Percentiles rank a stretch among this genome's conserved stretches.
These are phyloP conservation scores for Baudoinia panamericana DNA, from an alignment of 495 filamentous ascomycete species.

Conservation along the genomic window DNA sequence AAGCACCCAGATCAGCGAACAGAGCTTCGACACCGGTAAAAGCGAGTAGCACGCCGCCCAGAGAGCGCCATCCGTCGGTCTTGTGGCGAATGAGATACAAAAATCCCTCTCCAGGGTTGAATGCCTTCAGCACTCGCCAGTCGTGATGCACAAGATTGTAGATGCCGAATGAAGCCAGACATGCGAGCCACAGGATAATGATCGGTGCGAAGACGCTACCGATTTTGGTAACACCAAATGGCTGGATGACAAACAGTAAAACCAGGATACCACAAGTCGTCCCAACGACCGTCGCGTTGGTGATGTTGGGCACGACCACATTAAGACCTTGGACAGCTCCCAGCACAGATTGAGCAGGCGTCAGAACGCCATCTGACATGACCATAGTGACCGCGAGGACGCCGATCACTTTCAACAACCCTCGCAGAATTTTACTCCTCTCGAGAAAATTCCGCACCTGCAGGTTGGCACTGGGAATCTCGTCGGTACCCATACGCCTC, in stretches of 20 bases:
- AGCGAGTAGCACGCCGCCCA: slow-evolving; percentile 55
- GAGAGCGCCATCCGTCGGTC: slow-evolving; percentile 46
- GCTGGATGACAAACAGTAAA: slow-evolving; percentile 55
- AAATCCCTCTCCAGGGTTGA: slow-evolving; percentile 18
- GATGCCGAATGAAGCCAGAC: slow-evolving; percentile 56
- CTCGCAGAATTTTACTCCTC: slow-evolving; percentile 37
- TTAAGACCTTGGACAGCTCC: slow-evolving; percentile 56
- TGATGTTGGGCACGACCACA: slow-evolving; percentile 38
- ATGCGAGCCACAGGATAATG: slow-evolving; percentile 57
- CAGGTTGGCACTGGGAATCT: slow-evolving; percentile 39
- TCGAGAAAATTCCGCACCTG: slow-evolving; percentile 45
- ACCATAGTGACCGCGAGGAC: slow-evolving; percentile 58
- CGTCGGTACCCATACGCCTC: slow-evolving; percentile 41
- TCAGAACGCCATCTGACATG: slow-evolving; percentile 32
- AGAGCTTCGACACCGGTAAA: slow-evolving; percentile 66
- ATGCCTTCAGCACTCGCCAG: slow-evolving; percentile 18
- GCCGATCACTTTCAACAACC: slow-evolving; percentile 48
- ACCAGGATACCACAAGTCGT: slow-evolving; percentile 56
- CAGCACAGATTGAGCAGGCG: slow-evolving; percentile 55
- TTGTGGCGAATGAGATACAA: slow-evolving; percentile 24
- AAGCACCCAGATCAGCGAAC: slow-evolving; percentile 61
- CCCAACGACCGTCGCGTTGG: slow-evolving; percentile 46
- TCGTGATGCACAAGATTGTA: slow-evolving; percentile 33
- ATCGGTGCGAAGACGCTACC: slow-evolving; percentile 55
- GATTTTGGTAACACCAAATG: slow-evolving; percentile 55